Conservation (phyloP, 129 eudicot species). For the Centella asiatica region DNA sequence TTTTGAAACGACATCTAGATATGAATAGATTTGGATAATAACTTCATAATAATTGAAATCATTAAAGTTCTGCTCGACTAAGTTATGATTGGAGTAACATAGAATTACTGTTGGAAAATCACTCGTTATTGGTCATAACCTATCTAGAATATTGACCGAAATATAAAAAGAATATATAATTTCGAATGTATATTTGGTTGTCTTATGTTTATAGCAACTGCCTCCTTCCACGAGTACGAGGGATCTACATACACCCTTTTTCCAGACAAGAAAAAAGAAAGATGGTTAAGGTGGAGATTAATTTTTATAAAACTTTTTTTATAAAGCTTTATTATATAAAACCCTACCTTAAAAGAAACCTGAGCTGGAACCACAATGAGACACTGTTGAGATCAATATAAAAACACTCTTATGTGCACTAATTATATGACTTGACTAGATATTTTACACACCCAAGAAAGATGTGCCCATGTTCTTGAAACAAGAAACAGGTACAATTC, state of each 20-base stretch:
- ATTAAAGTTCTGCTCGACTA: no score
- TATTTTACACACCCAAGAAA: slow-evolving; percentile 5
- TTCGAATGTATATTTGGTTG: not conserved
- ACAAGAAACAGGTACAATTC: slow-evolving; percentile 29
- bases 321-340: not conserved
- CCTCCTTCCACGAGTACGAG: slow-evolving; percentile 3
- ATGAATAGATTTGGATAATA: no score
- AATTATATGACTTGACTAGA: slow-evolving; percentile 9
- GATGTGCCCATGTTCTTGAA: slow-evolving; percentile 45
- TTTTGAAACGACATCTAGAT: no score
- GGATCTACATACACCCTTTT: slow-evolving; percentile 13
- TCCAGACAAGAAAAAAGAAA: slow-evolving; percentile 9
- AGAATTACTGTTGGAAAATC: no score
- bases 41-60: no score
- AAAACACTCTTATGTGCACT: not conserved
- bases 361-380: slow-evolving; percentile 17
- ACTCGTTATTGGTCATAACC: not conserved
- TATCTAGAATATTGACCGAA: not conserved
- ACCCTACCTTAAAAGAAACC: slow-evolving; percentile 3
- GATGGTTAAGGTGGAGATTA: slow-evolving; percentile 5
- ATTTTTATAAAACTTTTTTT: no score
- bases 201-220: slow-evolving; percentile 3
- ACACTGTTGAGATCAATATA: not conserved
- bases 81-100: no score
- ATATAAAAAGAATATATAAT: not conserved